Evolutionary conservation across 306 rosid species (phyloP), one percentile per base, ranked within the genome.

Genomic region (Vigna trinervia): DNA sequence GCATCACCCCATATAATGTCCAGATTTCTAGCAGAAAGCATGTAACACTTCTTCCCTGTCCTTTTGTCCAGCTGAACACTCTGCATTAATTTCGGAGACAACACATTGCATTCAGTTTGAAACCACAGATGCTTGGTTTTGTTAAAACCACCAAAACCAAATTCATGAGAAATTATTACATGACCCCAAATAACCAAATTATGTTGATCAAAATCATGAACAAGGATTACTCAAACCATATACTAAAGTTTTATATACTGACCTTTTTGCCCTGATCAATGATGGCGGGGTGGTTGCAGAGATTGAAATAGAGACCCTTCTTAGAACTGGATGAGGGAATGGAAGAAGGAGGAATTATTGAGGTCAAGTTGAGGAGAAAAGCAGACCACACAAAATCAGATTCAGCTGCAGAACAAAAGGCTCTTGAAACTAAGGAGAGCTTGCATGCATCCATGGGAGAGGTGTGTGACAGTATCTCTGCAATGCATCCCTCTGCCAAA

Each of bases 1-100:
- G 2, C 4, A 22, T 56, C 61, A 56, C 14, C 61, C 15, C 32
- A 20, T 22, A 56, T 22, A 22, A 56, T 56, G 15, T 26, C 32
- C 14, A 56, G 15, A 56, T 56, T 22, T 22, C 61, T 56, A 56
- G 32, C 14, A 1, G 32, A 56, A 22, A 56, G 32, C 32, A 56
- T 56, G 34, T 22, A 56, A 22, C 32, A 75, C 0, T 57, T 85
- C 17, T 58, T 87, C 12, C 90, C 90, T 0, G 71, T 84, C 65
- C 23, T 12, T 80, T 60, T 82, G 0, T 87, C 85, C 32, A 87
- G 6, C 10, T 20, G 75, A 74, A 82, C 78, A 32, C 81, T 82
- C 90, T 87, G 74, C 61, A 56, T 54, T 54, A 54, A 19, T 17
- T 53, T 53, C 5, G 9, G 60, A 19, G 1, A 19, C 13, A 54